Base-by-base conservation (phyloP, 768 basidiomycete species). In the Lactifluus hygrophoroides region DNA sequence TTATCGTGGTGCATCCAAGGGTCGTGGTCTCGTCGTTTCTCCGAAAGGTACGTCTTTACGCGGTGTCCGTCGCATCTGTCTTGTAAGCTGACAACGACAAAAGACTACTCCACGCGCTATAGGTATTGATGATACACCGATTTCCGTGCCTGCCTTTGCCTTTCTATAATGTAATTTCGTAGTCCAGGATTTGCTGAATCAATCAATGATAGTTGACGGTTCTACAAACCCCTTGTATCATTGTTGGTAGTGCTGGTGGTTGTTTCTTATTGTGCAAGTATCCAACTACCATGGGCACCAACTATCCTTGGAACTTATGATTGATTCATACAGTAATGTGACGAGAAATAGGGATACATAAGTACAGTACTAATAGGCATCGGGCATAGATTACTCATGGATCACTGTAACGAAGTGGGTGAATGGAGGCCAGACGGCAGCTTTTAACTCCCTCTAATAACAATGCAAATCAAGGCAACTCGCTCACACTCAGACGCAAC, bases 1-100 rank as follows among this genome's bases (percentile, higher is more conserved):
- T 6, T 98, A 97, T 71, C 85, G 96, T 62, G 96, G 96, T 30
- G 96, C 96, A 0, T 93, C 93, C 1, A 97, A 97, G 68, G 96
- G 95, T 13, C 87, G 95, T 55, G 94, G 96, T 90, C 76, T 98
- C 30, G 95, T 98, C 34, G 94, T 96, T 14, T 94, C 94, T 0
- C 94, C 94, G 0, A 94, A 93, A 80, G 94, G 94, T 90, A 23
- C 27, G 79, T 69, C 16, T 9, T 13, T 14, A 51, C 47, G 34
- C 9, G 23, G 19, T 48, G 27, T 28, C 23, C 42, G 11, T 28
- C 19, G 16, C 6, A 11, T 28, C 14, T 28, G 3, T 14, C 14
- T 10, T 14, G 53, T 23, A 28, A 10, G 8, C 3, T 28, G 38
- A 57, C 28, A n/a, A 17, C 10, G n/a, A 21, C 19, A 19, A 51